A percentile compares a stretch with the other conserved stretches of the same genome.
phyloP scores from a whole-genome alignment of 2,329 filamentous ascomycete genomes.

The Neofusicoccum cordaticola region DNA sequence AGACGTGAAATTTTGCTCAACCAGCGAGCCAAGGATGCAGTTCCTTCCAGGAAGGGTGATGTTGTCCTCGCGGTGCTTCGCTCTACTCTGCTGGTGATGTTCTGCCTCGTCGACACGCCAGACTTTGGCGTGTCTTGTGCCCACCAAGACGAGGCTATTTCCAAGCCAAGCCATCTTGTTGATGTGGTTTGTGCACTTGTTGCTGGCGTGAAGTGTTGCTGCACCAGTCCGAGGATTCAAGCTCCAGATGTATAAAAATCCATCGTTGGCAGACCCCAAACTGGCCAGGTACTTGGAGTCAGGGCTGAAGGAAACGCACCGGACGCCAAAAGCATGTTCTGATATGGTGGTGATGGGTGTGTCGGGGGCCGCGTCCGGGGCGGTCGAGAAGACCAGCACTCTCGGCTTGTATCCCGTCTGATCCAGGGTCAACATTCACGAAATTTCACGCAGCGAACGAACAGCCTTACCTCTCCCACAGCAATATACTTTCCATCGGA shows the following conservation, averaged over 20 bases:
- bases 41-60: constrained; percentile 80
- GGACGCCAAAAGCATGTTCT: constrained; percentile 88
- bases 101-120: constrained; percentile 77
- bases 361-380: constrained; percentile 72
- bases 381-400: constrained; percentile 83
- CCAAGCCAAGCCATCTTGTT: constrained; percentile 90
- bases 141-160: constrained; percentile 76
- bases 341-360: constrained; percentile 78
- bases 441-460: neutral
- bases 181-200: constrained; percentile 86
- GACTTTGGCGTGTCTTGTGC: constrained; percentile 87
- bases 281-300: constrained; percentile 86
- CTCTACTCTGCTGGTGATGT: constrained; percentile 52
- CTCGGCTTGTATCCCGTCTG: constrained; percentile 87
- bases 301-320: constrained; percentile 82
- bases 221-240: constrained; percentile 79
- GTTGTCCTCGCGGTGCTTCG: constrained; percentile 43
- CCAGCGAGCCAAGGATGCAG: constrained; percentile 74
- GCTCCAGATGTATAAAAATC: constrained; percentile 88
- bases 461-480: constrained; percentile 69
- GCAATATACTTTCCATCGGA: constrained; percentile 83
- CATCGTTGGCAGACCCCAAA: constrained; percentile 84
- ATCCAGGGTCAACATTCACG: constrained; percentile 28
- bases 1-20: constrained; percentile 82
- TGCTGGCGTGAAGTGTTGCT: constrained; percentile 77